A percentile compares a stretch with the other conserved stretches of the same genome.
These are phyloP conservation scores for Cyclotella baltica DNA, from an alignment of 108 stramenopile genomes.

Conservation along the genomic window DNA sequence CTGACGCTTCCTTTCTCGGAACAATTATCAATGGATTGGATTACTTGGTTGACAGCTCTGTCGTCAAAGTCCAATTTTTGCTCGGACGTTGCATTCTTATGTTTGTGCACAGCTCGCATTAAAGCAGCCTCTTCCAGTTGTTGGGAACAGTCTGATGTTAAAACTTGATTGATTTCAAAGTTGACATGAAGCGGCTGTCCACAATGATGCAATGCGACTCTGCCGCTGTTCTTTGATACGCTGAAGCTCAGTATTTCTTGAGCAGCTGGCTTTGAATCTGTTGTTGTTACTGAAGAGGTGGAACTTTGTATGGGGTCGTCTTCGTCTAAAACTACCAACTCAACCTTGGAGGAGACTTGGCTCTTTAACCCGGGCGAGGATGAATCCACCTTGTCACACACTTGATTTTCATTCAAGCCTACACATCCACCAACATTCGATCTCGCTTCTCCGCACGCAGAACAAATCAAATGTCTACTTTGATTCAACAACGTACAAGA, in stretches of 20 bases:
- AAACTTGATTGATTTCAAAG: conserved; percentile 63
- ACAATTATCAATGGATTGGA: neutral
- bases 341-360: neutral
- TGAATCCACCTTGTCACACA: no score
- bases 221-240: conserved; percentile 72
- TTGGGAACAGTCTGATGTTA: conserved; percentile 53
- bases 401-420: no score
- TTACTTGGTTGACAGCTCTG: conserved; percentile 34
- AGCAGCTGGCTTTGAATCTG: neutral
- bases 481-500: neutral
- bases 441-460: neutral
- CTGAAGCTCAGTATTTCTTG: conserved; percentile 51
- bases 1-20: conserved; percentile 3
- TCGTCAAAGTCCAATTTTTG: conserved; percentile 46
- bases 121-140: conserved; percentile 41
- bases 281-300: neutral
- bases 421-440: neutral
- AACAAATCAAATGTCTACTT: neutral
- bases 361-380: neutral
- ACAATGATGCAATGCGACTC: conserved; percentile 57
- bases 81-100: neutral
- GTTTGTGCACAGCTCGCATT: conserved; percentile 10
- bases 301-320: neutral
- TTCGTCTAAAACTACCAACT: neutral
- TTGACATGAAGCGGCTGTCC: conserved; percentile 55